These are phyloP conservation scores for Inonotus hispidus DNA, from an alignment of 1,284 basidiomycete species.

Conservation along the genomic window DNA sequence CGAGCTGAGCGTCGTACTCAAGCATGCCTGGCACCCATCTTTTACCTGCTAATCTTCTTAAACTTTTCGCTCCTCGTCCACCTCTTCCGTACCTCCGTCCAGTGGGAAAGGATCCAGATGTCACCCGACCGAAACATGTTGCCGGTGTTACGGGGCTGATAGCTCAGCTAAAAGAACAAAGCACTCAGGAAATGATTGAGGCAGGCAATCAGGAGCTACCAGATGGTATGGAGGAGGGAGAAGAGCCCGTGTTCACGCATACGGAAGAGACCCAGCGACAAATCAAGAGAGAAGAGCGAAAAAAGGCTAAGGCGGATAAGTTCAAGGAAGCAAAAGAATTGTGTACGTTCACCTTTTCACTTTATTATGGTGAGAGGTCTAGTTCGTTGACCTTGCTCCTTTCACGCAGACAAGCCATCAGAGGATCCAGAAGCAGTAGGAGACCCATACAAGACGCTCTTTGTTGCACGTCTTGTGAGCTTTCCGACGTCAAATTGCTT, in stretches of 20 bases:
- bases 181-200: slow-evolving; percentile 60
- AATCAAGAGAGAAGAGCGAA: slow-evolving; percentile 73
- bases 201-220: slow-evolving; percentile 42
- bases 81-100: slow-evolving; percentile 82
- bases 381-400: slow-evolving; percentile 17
- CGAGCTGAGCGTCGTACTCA: neutral
- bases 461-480: slow-evolving; percentile 86
- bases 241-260: slow-evolving; percentile 70
- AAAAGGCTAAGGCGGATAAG: slow-evolving; percentile 73
- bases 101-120: slow-evolving; percentile 75
- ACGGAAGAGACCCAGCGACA: slow-evolving; percentile 77
- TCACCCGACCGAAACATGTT: slow-evolving; percentile 66
- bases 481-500: neutral
- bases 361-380: neutral
- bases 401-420: slow-evolving; percentile 73
- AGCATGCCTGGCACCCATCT: slow-evolving; percentile 80
- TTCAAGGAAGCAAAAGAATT: slow-evolving; percentile 79
- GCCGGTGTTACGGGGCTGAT: slow-evolving; percentile 71
- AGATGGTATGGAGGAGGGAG: slow-evolving; percentile 71
- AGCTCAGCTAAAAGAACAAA: slow-evolving; percentile 69
- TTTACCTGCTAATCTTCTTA: slow-evolving; percentile 89
- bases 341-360: slow-evolving; percentile 47
- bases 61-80: slow-evolving; percentile 90
- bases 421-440: slow-evolving; percentile 92
- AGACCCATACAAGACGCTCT: slow-evolving; percentile 98